Percentiles rank a stretch among this genome's conserved stretches.
phyloP scores from a whole-genome alignment of 495 filamentous ascomycete genomes.

The Aspergillus sclerotioniger region DNA sequence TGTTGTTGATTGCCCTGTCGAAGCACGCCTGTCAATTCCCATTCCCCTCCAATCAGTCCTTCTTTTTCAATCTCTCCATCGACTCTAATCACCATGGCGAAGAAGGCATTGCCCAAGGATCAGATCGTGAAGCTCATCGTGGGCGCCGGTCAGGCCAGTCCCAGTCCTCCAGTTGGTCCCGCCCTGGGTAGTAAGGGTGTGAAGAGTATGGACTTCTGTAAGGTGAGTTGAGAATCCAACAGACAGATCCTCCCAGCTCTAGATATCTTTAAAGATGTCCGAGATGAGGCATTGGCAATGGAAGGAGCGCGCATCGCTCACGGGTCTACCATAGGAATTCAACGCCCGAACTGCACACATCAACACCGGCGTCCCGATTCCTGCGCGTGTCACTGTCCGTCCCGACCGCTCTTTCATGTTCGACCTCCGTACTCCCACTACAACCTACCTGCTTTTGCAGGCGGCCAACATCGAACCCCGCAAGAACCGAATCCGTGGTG shows the following conservation, averaged over 20 bases:
- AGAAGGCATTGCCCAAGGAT: conserved; percentile 65
- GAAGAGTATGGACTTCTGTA: conserved; percentile 99
- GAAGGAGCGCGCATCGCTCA: conserved; percentile 1
- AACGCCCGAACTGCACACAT: conserved; percentile 92
- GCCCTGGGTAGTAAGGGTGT: conserved; percentile 97
- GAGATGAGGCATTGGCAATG: neutral
- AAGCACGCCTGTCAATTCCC: neutral
- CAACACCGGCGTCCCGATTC: conserved; percentile 78
- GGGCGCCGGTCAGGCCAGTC: conserved; percentile 92
- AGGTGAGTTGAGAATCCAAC: conserved; percentile 53
- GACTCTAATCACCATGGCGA: conserved; percentile 68
- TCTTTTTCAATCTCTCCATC: neutral
- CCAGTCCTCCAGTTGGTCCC: conserved; percentile 96
- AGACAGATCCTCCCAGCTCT: neutral
- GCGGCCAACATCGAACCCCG: conserved; percentile 74
- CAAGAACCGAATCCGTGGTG: conserved; percentile 76
- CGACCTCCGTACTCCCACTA: conserved; percentile 88
- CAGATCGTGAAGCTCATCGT: conserved; percentile 97
- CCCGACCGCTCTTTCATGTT: conserved; percentile 93
- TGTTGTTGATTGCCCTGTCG: neutral
- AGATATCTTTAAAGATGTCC: neutral
- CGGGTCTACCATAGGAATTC: conserved; percentile 69
- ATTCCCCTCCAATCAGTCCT: neutral
- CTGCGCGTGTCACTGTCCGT: conserved; percentile 85
- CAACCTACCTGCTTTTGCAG: conserved; percentile 80